These are phyloP conservation scores for Yarrowia deformans DNA, from an alignment of 805 yeast species.

Conservation along the genomic window DNA sequence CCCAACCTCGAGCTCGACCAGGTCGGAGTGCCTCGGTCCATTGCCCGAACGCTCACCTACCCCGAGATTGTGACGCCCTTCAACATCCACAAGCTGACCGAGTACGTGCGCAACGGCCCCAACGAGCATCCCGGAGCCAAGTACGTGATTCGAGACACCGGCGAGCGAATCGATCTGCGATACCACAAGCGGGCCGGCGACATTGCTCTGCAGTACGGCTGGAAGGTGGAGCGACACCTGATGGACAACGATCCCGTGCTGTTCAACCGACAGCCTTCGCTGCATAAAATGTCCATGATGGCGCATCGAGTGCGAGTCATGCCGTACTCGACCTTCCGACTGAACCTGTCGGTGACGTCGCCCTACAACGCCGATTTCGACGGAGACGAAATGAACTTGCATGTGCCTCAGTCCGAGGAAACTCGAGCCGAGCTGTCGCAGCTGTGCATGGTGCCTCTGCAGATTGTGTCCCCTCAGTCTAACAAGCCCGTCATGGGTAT, in stretches of 20 bases:
- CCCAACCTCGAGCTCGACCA: constrained; percentile 97
- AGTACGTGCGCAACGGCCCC: constrained; percentile 95
- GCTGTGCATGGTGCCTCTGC: constrained; percentile 95
- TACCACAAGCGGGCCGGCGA: constrained; percentile 99
- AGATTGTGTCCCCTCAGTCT: constrained; percentile 97
- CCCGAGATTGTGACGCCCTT: constrained; percentile 99
- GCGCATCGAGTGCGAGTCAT: constrained; percentile 97
- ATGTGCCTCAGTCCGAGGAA: constrained; percentile 98
- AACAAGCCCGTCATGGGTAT: constrained; percentile 99
- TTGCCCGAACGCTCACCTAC: constrained; percentile 92
- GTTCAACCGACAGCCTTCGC: constrained; percentile 98
- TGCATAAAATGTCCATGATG: constrained; percentile 99
- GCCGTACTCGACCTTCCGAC: constrained; percentile 98
- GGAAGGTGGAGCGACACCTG: constrained; percentile 98
- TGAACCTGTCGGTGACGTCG: constrained; percentile 95
- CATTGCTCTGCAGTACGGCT: constrained; percentile 95
- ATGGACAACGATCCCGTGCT: constrained; percentile 98
- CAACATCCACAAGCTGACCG: constrained; percentile 91
- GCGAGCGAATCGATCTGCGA: constrained; percentile 97
- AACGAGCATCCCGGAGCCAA: constrained; percentile 99
- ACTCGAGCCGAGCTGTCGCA: constrained; percentile 95
- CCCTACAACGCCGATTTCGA: constrained; percentile 99
- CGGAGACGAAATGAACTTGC: constrained; percentile 99
- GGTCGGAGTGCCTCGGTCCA: constrained; percentile 97
- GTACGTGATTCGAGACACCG: constrained; percentile 96